These are phyloP conservation scores for Pascua guehoae DNA, from an alignment of 1,284 basidiomycete genomes.

Conservation along the genomic window DNA sequence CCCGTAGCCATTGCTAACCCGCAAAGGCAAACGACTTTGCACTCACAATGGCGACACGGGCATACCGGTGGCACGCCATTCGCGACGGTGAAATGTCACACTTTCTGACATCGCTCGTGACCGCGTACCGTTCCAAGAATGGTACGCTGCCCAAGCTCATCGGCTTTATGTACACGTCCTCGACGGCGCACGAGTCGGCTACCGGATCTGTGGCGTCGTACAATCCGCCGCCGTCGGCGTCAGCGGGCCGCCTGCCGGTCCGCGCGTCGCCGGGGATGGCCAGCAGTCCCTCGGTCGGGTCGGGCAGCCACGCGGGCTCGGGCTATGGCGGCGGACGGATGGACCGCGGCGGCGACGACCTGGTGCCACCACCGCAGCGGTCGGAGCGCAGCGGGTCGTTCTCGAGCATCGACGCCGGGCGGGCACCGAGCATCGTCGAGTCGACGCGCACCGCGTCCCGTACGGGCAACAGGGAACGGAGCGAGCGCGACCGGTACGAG, in stretches of 20 bases:
- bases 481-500: too few relatives aligned
- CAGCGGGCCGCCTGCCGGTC: neutral
- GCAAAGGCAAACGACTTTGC: constrained; percentile 67
- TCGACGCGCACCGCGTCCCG: neutral
- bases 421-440: neutral
- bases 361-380: neutral
- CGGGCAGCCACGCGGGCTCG: neutral
- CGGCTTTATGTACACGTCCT: constrained; percentile 26
- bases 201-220: neutral
- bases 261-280: constrained; percentile 2
- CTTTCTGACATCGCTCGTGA: constrained; percentile 67
- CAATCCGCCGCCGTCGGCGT: neutral
- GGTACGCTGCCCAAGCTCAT: constrained; percentile 53
- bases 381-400: constrained; percentile 3
- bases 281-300: constrained; percentile 1
- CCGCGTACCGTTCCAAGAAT: constrained; percentile 54
- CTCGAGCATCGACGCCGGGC: constrained; percentile 1
- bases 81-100: constrained; percentile 60
- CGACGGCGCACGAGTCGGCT: neutral
- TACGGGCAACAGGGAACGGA: too few relatives aligned
- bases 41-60: constrained; percentile 69
- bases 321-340: neutral
- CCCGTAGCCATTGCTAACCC: neutral
- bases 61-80: constrained; percentile 77
- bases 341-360: neutral